phyloP scores from a whole-genome alignment of 2,329 filamentous ascomycete genomes.

The Penicillium sp. region DNA sequence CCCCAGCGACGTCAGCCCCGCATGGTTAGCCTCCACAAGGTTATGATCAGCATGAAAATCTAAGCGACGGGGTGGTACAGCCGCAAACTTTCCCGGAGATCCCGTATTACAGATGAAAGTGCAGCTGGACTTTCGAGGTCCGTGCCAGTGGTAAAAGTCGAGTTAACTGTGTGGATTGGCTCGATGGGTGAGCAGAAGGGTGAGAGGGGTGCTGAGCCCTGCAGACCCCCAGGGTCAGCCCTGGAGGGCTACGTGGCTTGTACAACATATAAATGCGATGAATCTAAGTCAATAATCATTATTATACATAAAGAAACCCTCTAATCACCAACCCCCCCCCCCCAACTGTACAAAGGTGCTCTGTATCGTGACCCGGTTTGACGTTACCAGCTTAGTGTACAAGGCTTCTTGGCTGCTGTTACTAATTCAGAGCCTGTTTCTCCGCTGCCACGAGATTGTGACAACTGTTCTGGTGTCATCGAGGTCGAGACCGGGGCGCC shows the following conservation, averaged over 20 bases:
- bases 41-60: not conserved
- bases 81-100: not conserved
- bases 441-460: too few species aligned
- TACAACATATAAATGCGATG: not conserved
- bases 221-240: not conserved
- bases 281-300: not conserved
- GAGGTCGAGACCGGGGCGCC: too few species aligned
- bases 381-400: not conserved
- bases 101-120: not conserved
- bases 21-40: not conserved
- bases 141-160: not conserved
- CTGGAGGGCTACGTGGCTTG: not conserved
- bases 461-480: too few species aligned
- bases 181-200: not conserved
- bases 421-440: not conserved
- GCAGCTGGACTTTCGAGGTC: not conserved
- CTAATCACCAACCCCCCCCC: not conserved
- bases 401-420: conserved; percentile 10
- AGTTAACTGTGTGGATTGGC: not conserved
- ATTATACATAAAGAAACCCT: not conserved
- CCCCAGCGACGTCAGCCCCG: not conserved
- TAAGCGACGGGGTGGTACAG: not conserved
- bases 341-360: conserved; percentile 5
- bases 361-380: conserved; percentile 7
- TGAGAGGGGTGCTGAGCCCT: not conserved